phyloP scores from a whole-genome alignment of 176 grass and related monocot genomes.

The Hyparrhenia diplandra region DNA sequence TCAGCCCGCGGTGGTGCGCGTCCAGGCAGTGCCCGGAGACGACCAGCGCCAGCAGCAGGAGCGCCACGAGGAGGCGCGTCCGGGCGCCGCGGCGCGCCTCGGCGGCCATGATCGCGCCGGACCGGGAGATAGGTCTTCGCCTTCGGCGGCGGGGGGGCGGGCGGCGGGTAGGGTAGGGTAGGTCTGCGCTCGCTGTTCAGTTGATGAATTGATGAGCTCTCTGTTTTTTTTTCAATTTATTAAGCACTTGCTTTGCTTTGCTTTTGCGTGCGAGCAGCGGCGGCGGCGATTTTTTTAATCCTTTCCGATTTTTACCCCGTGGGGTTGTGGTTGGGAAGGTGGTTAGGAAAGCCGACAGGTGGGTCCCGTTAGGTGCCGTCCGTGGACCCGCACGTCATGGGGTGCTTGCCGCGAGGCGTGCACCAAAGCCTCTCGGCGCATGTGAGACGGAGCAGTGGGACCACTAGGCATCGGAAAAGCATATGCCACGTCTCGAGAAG shows the following conservation, averaged over 20 bases:
- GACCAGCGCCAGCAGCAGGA: conserved; percentile 41
- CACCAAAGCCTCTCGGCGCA: neutral
- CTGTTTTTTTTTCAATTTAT: too few relatives aligned
- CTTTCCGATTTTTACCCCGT: neutral
- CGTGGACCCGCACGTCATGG: neutral
- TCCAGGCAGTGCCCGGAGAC: conserved; percentile 56
- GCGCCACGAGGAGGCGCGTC: conserved; percentile 9
- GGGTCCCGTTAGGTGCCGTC: neutral
- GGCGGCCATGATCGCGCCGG: conserved; percentile 26
- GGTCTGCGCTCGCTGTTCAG: conserved; percentile 5
- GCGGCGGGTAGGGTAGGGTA: neutral
- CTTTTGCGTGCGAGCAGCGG: conserved; percentile 21
- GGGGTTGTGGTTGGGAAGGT: neutral
- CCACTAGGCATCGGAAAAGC: neutral
- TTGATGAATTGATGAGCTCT: neutral
- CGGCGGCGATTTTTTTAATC: neutral
- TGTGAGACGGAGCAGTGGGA: neutral
- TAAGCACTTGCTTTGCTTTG: too few relatives aligned
- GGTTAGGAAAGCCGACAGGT: conserved; percentile 11
- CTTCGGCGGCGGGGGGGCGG: neutral
- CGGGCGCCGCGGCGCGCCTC: neutral
- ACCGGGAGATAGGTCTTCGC: neutral
- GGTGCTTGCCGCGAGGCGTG: neutral
- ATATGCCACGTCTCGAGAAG: conserved; percentile 2
- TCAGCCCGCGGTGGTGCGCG: conserved; percentile 30